Percentiles rank a stretch among this genome's conserved stretches.
phyloP scores from a whole-genome alignment of 2,329 filamentous ascomycete species.

The Penicillium capsulatum region DNA sequence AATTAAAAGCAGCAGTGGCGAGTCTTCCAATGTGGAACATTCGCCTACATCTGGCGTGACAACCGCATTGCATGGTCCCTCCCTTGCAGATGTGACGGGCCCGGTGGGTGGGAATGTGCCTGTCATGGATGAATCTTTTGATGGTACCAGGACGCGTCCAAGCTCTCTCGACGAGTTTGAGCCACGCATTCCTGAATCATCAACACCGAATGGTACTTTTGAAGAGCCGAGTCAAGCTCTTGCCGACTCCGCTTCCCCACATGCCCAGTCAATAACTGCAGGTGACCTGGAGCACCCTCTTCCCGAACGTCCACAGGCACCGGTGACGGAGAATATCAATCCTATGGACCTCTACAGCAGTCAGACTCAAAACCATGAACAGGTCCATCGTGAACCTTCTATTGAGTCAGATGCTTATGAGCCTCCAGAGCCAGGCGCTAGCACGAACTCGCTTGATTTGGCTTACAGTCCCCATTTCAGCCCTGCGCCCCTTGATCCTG shows the following conservation, averaged over 20 bases:
- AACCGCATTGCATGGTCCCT: too few species aligned
- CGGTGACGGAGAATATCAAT: conserved; percentile 8
- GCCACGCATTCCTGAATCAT: too few species aligned
- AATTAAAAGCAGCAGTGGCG: conserved; percentile 23
- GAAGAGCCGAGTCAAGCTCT: too few species aligned
- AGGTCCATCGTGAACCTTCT: conserved; percentile 26
- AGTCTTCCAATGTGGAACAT: conserved; percentile 15
- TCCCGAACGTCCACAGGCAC: conserved; percentile 5
- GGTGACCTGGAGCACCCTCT: conserved; percentile 5
- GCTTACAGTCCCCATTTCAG: conserved; percentile 43
- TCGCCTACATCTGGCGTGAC: conserved; percentile 6
- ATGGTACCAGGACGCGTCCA: too few species aligned
- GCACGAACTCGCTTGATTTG: conserved; percentile 25
- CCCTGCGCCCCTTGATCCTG: conserved; percentile 35
- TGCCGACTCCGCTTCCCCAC: too few species aligned
- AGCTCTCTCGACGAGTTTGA: too few species aligned
- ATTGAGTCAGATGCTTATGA: conserved; percentile 53
- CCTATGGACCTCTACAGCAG: too few species aligned
- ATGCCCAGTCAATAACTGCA: too few species aligned
- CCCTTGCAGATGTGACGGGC: too few species aligned
- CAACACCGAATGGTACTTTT: too few species aligned
- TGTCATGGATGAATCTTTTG: too few species aligned
- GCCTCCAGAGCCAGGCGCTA: conserved; percentile 45
- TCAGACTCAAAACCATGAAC: conserved; percentile 10
- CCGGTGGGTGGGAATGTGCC: too few species aligned